Conservation (phyloP, 495 filamentous ascomycete species). For the Hypoxylon intermedium region DNA sequence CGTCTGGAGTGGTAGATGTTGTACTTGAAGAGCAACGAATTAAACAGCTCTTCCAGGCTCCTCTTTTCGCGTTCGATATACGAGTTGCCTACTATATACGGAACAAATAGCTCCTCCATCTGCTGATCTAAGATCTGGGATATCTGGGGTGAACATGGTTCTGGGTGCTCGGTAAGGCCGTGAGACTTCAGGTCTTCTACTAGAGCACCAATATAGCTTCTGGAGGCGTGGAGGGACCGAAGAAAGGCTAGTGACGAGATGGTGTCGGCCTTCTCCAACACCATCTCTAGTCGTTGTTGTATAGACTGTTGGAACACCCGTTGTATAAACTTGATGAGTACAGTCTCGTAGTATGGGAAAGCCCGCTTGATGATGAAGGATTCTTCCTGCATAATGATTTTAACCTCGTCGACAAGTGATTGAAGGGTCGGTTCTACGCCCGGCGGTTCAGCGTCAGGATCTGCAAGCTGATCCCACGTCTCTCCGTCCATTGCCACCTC, state of each 20-base stretch:
- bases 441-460: conserved; percentile 89
- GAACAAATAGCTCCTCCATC: conserved; percentile 93
- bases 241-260: conserved; percentile 93
- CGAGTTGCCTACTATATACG: conserved; percentile 90
- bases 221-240: conserved; percentile 86
- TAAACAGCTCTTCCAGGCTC: conserved; percentile 90
- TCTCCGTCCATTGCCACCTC: conserved; percentile 84
- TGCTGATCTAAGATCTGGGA: conserved; percentile 90
- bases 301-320: conserved; percentile 97
- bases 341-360: conserved; percentile 95
- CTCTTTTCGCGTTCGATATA: conserved; percentile 95
- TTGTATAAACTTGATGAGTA: conserved; percentile 89
- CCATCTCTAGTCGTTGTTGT: conserved; percentile 94
- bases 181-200: conserved; percentile 94
- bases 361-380: conserved; percentile 93
- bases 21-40: conserved; percentile 93
- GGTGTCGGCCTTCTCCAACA: conserved; percentile 88
- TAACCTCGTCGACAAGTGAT: conserved; percentile 89
- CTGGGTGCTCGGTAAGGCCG: conserved; percentile 93
- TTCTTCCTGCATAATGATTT: conserved; percentile 94
- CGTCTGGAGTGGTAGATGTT: conserved; percentile 87
- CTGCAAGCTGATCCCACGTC: conserved; percentile 87
- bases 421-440: conserved; percentile 92
- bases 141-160: conserved; percentile 85
- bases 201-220: conserved; percentile 80